Evolutionary conservation across 2,329 filamentous ascomycete genomes (phyloP), one percentile per base, ranked within the genome.

Genomic region (Oidium heveae): DNA sequence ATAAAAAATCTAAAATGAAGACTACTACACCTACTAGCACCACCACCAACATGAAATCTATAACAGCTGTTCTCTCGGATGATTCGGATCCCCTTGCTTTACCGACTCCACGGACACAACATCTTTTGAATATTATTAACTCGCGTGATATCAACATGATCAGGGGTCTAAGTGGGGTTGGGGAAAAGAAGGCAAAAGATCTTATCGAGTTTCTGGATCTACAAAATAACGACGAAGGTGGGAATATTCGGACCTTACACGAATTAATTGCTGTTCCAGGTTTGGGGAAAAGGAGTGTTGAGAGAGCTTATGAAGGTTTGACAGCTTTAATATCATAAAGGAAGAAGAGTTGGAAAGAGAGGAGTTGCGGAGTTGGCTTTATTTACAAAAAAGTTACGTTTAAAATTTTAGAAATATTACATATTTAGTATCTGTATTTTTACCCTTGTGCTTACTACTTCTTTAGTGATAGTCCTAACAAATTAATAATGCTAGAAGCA

Each of bases 161-260:
- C 66, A 75, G 74, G 61, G 68, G 75, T 2, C 71, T 87, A 1
- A 77, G 78, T 41, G 83, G 83, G 1, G 79, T 87, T 12, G 84
- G 83, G 0, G 72, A 77, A 1, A 86, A 86, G 69, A 83, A 80
- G 65, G 83, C 83, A 0, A 68, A 70, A 44, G 76, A 79, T 58
- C 64, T 80, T 36, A 71, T 80, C 5, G 73, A 76, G 52, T 73
- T 73, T 58, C 63, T 80, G n/a, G 71, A 72, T 47, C 61, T 70
- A 20, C 66, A 71, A 34, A 64, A 63, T 9, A 67, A 66, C 7
- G 68, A 68, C 9, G 69, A 69, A 5, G 67, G 66, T 4, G 66
- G 67, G 0, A 62, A 62, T 22, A 71, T 80, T 37, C 68, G 67
- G 59, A 72, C 65, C 18, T 60, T 80, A 57, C 67, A 68, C 39